Evolutionary conservation across 257 asterid species (phyloP).

Genomic region (Plectranthus barbatus): DNA sequence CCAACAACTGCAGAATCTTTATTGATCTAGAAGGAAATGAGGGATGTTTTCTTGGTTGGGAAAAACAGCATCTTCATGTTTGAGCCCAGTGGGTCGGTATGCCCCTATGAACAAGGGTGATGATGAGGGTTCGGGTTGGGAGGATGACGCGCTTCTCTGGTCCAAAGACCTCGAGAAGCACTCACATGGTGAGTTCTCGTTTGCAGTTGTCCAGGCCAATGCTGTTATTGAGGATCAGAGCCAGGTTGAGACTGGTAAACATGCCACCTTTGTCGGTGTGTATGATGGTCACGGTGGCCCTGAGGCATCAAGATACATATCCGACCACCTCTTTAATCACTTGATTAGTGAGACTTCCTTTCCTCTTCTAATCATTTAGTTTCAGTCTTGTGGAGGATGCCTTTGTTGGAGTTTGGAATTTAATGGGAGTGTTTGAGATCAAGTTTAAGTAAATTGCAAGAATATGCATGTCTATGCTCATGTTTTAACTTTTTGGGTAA

Average conservation of each 20-base stretch:
- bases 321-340: constrained; percentile 43
- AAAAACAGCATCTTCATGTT: constrained; percentile 48
- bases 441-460: neutral
- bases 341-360: constrained; percentile 40
- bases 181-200: constrained; percentile 62
- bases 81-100: constrained; percentile 52
- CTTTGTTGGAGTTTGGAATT: neutral
- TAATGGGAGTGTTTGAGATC: neutral
- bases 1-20: constrained; percentile 23
- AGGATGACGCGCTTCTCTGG: constrained; percentile 50
- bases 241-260: constrained; percentile 53
- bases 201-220: constrained; percentile 63
- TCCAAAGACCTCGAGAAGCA: constrained; percentile 59
- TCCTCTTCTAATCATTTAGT: neutral
- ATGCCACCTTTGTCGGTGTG: constrained; percentile 63
- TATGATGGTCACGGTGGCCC: constrained; percentile 90
- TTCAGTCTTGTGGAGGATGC: neutral
- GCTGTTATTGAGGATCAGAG: constrained; percentile 58
- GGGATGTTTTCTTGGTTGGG: constrained; percentile 77
- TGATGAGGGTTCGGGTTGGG: constrained; percentile 25
- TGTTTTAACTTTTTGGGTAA: no score
- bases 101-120: constrained; percentile 61
- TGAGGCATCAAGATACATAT: constrained; percentile 47
- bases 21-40: constrained; percentile 46
- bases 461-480: neutral